These are phyloP conservation scores for Theileria luwenshuni DNA, from an alignment of 169 alveolate species.

Conservation along the genomic window DNA sequence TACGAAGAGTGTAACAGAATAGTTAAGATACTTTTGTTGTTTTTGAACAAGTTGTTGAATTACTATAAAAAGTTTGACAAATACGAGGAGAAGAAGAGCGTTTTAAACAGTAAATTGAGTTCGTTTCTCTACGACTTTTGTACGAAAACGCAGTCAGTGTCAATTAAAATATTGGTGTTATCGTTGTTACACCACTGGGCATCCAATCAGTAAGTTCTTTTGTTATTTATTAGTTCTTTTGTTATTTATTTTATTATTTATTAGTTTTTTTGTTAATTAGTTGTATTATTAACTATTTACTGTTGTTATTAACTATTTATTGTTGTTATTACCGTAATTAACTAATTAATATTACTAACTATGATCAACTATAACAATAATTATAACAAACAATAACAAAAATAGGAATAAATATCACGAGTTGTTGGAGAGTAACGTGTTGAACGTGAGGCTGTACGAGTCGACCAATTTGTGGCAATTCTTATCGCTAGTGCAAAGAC, in stretches of 20 bases:
- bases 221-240: background rate
- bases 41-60: constrained; percentile 4
- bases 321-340: too few relatives aligned
- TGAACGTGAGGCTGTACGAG: constrained; percentile 47
- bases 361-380: too few relatives aligned
- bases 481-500: constrained; percentile 18
- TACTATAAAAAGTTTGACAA: background rate
- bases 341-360: too few relatives aligned
- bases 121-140: background rate
- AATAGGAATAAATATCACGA: background rate
- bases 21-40: constrained; percentile 1
- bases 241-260: too few relatives aligned
- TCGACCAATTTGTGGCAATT: constrained; percentile 26
- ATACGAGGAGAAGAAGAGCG: background rate
- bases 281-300: too few relatives aligned
- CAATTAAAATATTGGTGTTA: constrained; percentile 6
- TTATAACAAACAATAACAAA: too few relatives aligned
- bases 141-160: background rate
- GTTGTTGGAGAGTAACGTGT: constrained; percentile 4
- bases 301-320: too few relatives aligned
- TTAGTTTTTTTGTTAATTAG: too few relatives aligned
- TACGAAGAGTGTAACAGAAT: constrained; percentile 8
- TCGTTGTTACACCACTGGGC: background rate
- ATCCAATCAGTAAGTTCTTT: constrained; percentile 4
- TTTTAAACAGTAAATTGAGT: constrained; percentile 7